These are phyloP conservation scores for Mycena vitilis DNA, from an alignment of 768 basidiomycete genomes.

Conservation along the genomic window DNA sequence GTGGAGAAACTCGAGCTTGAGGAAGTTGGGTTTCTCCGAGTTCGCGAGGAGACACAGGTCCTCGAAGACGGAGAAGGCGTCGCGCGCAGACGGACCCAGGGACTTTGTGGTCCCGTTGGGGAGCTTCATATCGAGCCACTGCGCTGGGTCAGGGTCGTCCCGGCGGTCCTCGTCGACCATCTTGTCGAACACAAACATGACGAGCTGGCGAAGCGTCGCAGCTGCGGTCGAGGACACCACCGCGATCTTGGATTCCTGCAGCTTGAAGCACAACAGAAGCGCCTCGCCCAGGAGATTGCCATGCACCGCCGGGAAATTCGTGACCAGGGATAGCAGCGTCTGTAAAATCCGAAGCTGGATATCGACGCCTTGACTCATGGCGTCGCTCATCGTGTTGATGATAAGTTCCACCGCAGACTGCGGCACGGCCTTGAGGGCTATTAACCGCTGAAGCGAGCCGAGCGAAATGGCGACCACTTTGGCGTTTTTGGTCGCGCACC, in stretches of 20 bases:
- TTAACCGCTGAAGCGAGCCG: constrained; percentile 90
- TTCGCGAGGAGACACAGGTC: constrained; percentile 93
- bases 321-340: constrained; percentile 90
- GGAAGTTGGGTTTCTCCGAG: constrained; percentile 81
- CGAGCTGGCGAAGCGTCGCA: constrained; percentile 93
- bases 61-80: constrained; percentile 90
- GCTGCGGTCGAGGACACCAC: constrained; percentile 98
- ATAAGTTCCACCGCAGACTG: constrained; percentile 83
- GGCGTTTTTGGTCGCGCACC: constrained; percentile 90
- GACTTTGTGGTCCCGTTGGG: constrained; percentile 75
- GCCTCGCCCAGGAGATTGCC: constrained; percentile 86
- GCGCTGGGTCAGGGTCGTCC: constrained; percentile 48
- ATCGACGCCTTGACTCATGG: constrained; percentile 94
- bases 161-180: constrained; percentile 81
- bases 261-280: constrained; percentile 91
- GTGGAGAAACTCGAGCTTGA: constrained; percentile 84
- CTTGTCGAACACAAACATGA: constrained; percentile 98
- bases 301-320: constrained; percentile 86
- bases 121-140: constrained; percentile 60
- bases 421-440: constrained; percentile 86
- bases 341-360: constrained; percentile 96
- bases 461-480: constrained; percentile 95
- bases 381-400: constrained; percentile 86
- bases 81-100: constrained; percentile 81
- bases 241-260: constrained; percentile 95